Evolutionary conservation across 495 filamentous ascomycete species (phyloP), one percentile per base, ranked within the genome.

Genomic region (Penicillium malachiteum): DNA sequence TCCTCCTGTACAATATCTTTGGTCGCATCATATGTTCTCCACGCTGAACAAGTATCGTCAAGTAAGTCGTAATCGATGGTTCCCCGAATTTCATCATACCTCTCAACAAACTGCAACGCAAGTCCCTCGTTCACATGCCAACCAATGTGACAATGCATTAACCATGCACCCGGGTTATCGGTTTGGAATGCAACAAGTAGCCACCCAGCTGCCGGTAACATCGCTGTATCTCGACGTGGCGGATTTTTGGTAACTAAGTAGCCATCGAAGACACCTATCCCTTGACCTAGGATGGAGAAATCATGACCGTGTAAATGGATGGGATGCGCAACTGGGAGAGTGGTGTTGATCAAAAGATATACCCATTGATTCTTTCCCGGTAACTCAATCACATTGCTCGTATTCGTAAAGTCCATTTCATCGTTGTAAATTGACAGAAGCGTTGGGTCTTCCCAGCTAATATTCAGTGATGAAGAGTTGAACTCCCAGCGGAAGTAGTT

Each of bases 101-200:
- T 39, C 33, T 57, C 55, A n/a, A 57, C 8, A 21, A 57, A 57
- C 34, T 57, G 55, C 18, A 57, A 14, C 3, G 55, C 55, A 40
- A 57, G 55, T 21, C 78, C 78, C 48, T 72, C 66, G 3, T 56
- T 54, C 38, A 78, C 65, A 60, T 89, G 86, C 84, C 84, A 89
- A 60, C 84, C 84, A 55, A 88, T 83, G 59, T 88, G 86, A 65
- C 86, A 88, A 75, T 82, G 79, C 67, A 78, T 76, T 7, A 76
- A 38, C 80, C 80, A 50, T n/a, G 50, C 50, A 18, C 40, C 50
- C 7, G 50, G 50, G 21, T 54, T 54, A 34, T 54, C 42, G 3
- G 51, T 54, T 14, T 54, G 13, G 16, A 52, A 52, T 0, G 54
- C 54, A 49, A 56, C 50, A 6, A 56, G 17, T 31, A 56, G 31